Percentiles rank a stretch among this genome's conserved stretches.
These are phyloP conservation scores for Podaxis sp. DNA, from an alignment of 768 basidiomycete species.

Conservation along the genomic window DNA sequence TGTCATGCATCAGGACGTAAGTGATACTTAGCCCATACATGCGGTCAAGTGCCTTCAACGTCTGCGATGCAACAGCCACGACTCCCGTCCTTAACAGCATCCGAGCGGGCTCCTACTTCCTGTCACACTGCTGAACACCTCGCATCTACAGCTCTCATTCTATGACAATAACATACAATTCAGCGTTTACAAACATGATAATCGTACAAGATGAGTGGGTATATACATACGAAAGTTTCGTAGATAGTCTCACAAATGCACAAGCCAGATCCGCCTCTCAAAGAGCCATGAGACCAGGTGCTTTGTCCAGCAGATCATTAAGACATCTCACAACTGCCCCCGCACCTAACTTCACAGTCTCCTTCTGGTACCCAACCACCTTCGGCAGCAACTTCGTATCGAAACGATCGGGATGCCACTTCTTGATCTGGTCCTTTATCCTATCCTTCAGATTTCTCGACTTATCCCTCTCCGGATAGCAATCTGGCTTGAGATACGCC, in stretches of 20 bases:
- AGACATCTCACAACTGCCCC: slow-evolving; percentile 67
- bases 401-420: slow-evolving; percentile 84
- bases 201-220: slow-evolving; percentile 12
- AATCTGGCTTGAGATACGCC: slow-evolving; percentile 57
- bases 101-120: no score
- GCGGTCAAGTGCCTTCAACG: no score
- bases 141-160: no score
- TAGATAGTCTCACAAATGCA: slow-evolving; percentile 1
- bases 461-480: slow-evolving; percentile 49
- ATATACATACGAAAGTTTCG: slow-evolving; percentile 13
- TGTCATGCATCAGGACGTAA: no score
- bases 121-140: no score
- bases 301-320: slow-evolving; percentile 60
- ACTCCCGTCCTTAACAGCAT: no score
- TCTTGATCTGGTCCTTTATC: slow-evolving; percentile 67
- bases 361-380: slow-evolving; percentile 60
- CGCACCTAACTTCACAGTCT: slow-evolving; percentile 67
- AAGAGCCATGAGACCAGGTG: slow-evolving; percentile 1
- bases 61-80: no score
- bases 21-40: no score
- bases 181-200: slow-evolving; percentile 1
- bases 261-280: background rate
- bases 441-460: slow-evolving; percentile 59
- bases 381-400: slow-evolving; percentile 63
- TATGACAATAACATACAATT: background rate